Conservation (phyloP, 1,284 basidiomycete species). For the Grifola frondosa region DNA sequence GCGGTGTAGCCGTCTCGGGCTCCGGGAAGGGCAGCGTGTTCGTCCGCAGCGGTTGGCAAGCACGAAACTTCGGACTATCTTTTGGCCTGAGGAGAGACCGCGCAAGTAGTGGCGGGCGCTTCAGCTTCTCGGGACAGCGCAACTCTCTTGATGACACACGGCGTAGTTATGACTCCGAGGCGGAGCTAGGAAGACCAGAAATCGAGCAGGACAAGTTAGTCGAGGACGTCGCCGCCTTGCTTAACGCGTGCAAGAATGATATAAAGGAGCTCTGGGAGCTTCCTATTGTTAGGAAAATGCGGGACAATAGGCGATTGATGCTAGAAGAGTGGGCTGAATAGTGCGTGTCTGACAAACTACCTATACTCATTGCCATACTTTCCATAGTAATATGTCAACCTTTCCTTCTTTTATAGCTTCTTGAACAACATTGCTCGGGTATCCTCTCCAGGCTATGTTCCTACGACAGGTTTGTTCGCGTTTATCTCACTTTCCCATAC, state of each 20-base stretch:
- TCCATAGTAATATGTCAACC: slow-evolving; percentile 3
- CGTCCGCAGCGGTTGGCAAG: slow-evolving; percentile 79
- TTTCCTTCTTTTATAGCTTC: slow-evolving; percentile 59
- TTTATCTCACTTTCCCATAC: background rate
- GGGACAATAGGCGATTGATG: slow-evolving; percentile 66
- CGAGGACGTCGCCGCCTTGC: slow-evolving; percentile 57
- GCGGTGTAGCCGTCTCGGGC: slow-evolving; percentile 66
- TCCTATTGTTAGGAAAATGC: slow-evolving; percentile 62
- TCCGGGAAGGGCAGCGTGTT: slow-evolving; percentile 71
- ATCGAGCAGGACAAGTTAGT: slow-evolving; percentile 52
- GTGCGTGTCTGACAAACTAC: slow-evolving; percentile 44
- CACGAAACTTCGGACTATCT: slow-evolving; percentile 50
- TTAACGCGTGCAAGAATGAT: slow-evolving; percentile 58
- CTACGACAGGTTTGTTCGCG: slow-evolving; percentile 57
- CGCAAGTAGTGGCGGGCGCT: slow-evolving; percentile 23
- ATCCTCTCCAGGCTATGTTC: slow-evolving; percentile 63
- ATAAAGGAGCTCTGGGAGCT: slow-evolving; percentile 70
- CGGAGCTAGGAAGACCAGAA: slow-evolving; percentile 22
- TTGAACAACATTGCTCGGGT: slow-evolving; percentile 69
- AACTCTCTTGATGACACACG: slow-evolving; percentile 20
- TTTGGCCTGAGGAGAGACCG: slow-evolving; percentile 26
- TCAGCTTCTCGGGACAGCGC: slow-evolving; percentile 26
- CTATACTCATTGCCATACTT: background rate
- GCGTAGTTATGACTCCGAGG: slow-evolving; percentile 6
- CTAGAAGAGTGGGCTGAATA: slow-evolving; percentile 83